These are phyloP conservation scores for Lyophyllum atratum DNA, from an alignment of 768 basidiomycete species.

Conservation along the genomic window DNA sequence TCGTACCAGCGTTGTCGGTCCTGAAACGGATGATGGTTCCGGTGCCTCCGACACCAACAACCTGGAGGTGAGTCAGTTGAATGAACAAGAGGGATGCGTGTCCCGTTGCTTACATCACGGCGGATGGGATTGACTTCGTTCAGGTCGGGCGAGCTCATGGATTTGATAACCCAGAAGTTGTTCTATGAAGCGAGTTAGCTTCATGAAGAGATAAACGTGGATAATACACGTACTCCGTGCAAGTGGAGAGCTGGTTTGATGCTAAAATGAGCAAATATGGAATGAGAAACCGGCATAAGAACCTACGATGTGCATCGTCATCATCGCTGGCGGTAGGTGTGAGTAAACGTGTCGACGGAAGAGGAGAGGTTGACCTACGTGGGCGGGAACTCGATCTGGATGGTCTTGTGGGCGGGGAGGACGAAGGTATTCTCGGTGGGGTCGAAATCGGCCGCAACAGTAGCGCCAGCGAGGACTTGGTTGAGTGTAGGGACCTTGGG, in stretches of 20 bases:
- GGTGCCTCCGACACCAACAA: constrained; percentile 18
- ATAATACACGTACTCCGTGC: constrained; percentile 20
- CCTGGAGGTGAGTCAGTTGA: constrained; percentile 3
- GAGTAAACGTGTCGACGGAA: neutral
- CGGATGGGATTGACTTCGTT: constrained; percentile 47
- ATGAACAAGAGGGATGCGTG: too few relatives aligned
- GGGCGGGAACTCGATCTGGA: constrained; percentile 39
- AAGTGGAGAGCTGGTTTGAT: constrained; percentile 24
- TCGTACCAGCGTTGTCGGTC: constrained; percentile 19
- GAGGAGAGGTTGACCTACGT: constrained; percentile 15
- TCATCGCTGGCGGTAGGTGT: constrained; percentile 12
- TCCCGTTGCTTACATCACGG: constrained; percentile 15
- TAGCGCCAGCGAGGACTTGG: constrained; percentile 41
- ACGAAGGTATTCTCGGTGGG: constrained; percentile 39
- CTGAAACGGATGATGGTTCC: constrained; percentile 22
- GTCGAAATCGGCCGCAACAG: constrained; percentile 35
- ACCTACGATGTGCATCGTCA: constrained; percentile 27
- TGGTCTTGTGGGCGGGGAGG: constrained; percentile 36
- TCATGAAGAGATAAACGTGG: neutral
- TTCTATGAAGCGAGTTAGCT: constrained; percentile 22
- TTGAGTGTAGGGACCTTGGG: constrained; percentile 31
- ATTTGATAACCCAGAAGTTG: constrained; percentile 40
- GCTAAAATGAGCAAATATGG: neutral
- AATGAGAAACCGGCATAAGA: neutral
- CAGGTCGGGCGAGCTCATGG: constrained; percentile 25